Evolutionary conservation across 306 rosid species (phyloP).

Genomic region (Trifolium repens): DNA sequence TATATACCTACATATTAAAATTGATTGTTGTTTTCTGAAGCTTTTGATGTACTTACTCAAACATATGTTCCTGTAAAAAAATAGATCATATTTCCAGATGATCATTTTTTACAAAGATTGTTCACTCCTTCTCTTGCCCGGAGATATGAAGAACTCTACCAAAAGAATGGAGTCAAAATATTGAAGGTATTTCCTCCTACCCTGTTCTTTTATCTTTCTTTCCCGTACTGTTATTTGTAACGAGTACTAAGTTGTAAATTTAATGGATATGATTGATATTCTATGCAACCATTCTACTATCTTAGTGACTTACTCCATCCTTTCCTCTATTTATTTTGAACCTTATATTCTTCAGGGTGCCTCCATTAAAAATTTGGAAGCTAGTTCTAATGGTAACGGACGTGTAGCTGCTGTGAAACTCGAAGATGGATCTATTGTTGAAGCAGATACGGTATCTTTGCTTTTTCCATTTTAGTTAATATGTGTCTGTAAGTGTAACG

Average conservation of each 20-base stretch:
- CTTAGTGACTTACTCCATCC: not conserved
- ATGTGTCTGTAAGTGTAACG: not conserved
- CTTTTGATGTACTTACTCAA: conserved; percentile 39
- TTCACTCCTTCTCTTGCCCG: conserved; percentile 89
- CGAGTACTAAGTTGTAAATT: not conserved
- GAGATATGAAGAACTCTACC: conserved; percentile 89
- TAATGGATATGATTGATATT: conserved; percentile 9
- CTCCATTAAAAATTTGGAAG: conserved; percentile 75
- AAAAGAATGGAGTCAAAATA: conserved; percentile 84
- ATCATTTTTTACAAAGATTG: conserved; percentile 78
- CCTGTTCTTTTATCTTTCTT: conserved; percentile 34
- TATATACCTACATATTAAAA: not conserved
- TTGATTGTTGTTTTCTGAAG: conserved; percentile 32
- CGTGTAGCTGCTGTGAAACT: conserved; percentile 74
- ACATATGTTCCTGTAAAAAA: conserved; percentile 34
- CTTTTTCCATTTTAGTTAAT: conserved; percentile 1
- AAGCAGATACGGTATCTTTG: conserved; percentile 77
- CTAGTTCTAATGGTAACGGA: conserved; percentile 76
- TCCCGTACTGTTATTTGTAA: conserved; percentile 9
- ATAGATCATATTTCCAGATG: conserved; percentile 83
- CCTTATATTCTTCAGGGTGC: conserved; percentile 62
- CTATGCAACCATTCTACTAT: conserved; percentile 17
- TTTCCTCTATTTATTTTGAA: conserved; percentile 40
- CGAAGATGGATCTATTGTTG: conserved; percentile 77
- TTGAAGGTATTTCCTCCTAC: conserved; percentile 61